Evolutionary conservation across 345 rosid species (phyloP), one percentile per base, ranked within the genome.

Genomic region (Theobroma cacao): DNA sequence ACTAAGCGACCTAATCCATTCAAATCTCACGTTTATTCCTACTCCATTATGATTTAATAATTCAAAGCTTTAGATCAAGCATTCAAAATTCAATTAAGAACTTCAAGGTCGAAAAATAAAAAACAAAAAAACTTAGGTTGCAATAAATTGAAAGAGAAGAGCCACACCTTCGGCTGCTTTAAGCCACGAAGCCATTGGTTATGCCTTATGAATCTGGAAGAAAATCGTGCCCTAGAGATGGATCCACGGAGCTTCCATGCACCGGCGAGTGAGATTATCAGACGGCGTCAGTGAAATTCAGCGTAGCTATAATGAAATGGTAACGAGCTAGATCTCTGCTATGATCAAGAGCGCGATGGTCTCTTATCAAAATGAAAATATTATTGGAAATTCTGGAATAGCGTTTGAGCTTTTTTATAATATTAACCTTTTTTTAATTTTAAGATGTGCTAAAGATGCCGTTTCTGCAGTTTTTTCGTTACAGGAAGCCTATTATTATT

Each of bases 91-190:
- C 74, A 30, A 45, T 26, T 26, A 31, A 38, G 52, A 76, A 7
- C 17, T 10, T 17, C 50, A 4, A 45, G n/a, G 40, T 4, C 10
- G 8, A 15, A 17, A 52, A 22, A 61, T 36, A 20, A n/a, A 52
- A 43, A 48, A 41, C 60, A 30, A 12, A 9, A 11, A 43, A 43
- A 71, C 34, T 70, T 33, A 79, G 66, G 20, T 41, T 9, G 73
- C 64, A 77, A 31, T 15, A 14, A 66, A 76, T 18, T 48, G 48
- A 43, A 34, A 24, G 40, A 33, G 38, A 34, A 69, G 77, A 85
- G 45, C 30, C 81, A 38, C 17, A 95, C 99, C 99, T 95, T 95
- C 99, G 36, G 99, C 99, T 69, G 92, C 98, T 86, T 94, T 96
- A 68, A 96, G 94, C 99, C 99, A 96, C 78, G 93, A 88, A 79